A percentile compares a stretch with the other conserved stretches of the same genome.
phyloP scores from a whole-genome alignment of 768 basidiomycete genomes.

The Suillus bovinus region DNA sequence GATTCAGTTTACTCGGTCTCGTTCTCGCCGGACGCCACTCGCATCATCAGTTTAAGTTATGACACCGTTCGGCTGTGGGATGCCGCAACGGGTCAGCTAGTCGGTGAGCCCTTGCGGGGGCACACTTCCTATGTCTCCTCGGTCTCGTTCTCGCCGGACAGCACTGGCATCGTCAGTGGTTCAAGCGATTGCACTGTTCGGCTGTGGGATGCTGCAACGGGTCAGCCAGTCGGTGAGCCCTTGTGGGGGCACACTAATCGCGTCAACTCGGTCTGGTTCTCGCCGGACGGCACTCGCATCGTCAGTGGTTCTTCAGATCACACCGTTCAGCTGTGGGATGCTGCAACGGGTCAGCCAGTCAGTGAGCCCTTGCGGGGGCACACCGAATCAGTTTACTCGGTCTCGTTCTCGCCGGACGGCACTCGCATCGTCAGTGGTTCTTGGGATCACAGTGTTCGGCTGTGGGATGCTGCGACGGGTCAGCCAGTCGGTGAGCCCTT shows the following conservation, averaged over 20 bases:
- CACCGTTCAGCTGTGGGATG: not conserved
- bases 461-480: not conserved
- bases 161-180: not conserved
- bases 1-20: fast-evolving
- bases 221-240: not conserved
- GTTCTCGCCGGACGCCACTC: not conserved
- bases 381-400: no score
- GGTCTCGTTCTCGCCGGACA: not conserved
- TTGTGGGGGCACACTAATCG: not conserved
- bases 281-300: not conserved
- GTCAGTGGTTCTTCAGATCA: not conserved
- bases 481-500: not conserved
- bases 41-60: not conserved
- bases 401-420: no score
- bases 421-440: not conserved
- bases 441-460: not conserved
- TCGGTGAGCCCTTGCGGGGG: not conserved
- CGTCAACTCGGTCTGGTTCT: no score
- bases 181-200: not conserved
- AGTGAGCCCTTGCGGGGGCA: no score
- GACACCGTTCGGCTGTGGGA: not conserved
- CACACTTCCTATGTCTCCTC: fast-evolving
- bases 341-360: no score
- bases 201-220: not conserved
- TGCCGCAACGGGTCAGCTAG: not conserved